phyloP scores from a whole-genome alignment of 805 yeast species.

The Sugiyamaella lignohabitans region DNA sequence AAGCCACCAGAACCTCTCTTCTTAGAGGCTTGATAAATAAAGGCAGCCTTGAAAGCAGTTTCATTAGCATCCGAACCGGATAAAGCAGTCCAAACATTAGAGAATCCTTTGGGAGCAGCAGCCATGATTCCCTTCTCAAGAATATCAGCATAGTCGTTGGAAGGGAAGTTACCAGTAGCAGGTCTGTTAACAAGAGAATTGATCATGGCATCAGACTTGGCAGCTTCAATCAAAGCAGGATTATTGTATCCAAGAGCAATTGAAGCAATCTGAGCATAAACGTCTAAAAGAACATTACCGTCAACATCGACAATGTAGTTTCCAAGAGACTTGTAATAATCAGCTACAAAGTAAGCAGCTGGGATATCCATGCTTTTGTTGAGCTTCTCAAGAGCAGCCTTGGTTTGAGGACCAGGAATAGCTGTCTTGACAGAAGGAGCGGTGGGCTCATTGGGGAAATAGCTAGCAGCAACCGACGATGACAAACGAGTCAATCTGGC shows the following conservation, averaged over 20 bases:
- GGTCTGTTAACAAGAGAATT: constrained; percentile 77
- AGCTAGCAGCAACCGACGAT: constrained; percentile 15
- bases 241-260: constrained; percentile 82
- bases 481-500: background rate
- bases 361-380: constrained; percentile 61
- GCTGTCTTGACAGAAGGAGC: constrained; percentile 57
- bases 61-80: constrained; percentile 89
- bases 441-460: constrained; percentile 53
- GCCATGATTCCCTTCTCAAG: constrained; percentile 54
- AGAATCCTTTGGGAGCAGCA: constrained; percentile 74
- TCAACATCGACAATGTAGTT: constrained; percentile 77
- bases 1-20: constrained; percentile 44
- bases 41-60: constrained; percentile 83
- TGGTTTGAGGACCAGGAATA: constrained; percentile 74
- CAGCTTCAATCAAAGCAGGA: constrained; percentile 64
- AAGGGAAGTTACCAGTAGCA: constrained; percentile 77
- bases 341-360: constrained; percentile 69
- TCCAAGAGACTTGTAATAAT: constrained; percentile 67
- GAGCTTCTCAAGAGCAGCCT: constrained; percentile 46
- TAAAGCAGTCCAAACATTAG: constrained; percentile 68
- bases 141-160: constrained; percentile 46
- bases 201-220: constrained; percentile 62
- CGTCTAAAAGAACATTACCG: constrained; percentile 68
- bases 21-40: constrained; percentile 66
- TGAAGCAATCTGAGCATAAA: constrained; percentile 79